Conservation (phyloP, 2,329 filamentous ascomycete species). For the Blastomyces silverae region DNA sequence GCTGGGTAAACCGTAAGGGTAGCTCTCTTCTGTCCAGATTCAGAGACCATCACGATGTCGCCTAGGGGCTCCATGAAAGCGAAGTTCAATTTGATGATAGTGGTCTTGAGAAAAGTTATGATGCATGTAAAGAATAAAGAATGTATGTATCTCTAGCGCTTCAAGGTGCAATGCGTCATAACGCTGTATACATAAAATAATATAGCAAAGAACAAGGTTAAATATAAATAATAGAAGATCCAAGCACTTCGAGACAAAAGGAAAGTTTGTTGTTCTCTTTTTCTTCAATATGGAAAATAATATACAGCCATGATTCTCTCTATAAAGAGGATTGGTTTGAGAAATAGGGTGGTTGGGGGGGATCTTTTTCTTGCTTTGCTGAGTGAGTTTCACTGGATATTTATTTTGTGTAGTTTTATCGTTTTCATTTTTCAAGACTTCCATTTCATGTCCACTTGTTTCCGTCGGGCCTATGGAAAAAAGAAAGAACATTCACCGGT, state of each 20-base stretch:
- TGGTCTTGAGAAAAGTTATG: not conserved
- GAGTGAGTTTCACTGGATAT: not conserved
- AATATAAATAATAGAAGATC: not conserved
- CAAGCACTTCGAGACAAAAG: not conserved
- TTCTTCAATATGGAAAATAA: not conserved
- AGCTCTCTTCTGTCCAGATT: no score
- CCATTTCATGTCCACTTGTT: conserved; percentile 43
- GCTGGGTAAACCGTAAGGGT: no score
- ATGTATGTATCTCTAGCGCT: not conserved
- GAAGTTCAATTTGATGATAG: not conserved
- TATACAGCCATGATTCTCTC: conserved; percentile 3
- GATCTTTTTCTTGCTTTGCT: not conserved
- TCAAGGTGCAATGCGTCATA: not conserved
- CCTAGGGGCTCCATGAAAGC: not conserved
- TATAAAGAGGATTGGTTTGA: not conserved
- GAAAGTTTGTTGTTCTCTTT: not conserved
- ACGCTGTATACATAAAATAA: not conserved
- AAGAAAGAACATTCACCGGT: conserved; percentile 6
- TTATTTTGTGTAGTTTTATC: not conserved
- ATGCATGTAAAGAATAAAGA: not conserved
- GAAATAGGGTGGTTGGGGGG: not conserved
- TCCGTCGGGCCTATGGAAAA: conserved; percentile 41
- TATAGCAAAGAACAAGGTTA: not conserved
- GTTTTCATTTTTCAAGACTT: conserved; percentile 15
- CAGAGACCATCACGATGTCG: no score